phyloP scores from a whole-genome alignment of 2,329 filamentous ascomycete species.

The Davidsoniella eucalypti region DNA sequence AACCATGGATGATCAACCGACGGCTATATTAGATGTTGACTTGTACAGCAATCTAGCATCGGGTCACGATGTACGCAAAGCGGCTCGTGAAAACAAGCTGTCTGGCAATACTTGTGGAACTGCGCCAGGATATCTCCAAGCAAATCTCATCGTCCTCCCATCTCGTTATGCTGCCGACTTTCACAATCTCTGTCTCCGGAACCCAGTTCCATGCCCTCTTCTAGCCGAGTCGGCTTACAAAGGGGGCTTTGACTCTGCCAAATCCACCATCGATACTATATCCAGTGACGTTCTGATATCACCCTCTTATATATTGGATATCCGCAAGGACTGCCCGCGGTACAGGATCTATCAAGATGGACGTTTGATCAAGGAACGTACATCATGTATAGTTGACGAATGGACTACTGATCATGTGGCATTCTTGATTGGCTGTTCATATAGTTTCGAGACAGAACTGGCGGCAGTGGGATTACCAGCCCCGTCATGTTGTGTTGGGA shows the following conservation, averaged over 20 bases:
- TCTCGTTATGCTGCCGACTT: constrained; percentile 40
- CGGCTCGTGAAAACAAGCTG: constrained; percentile 24
- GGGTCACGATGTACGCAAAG: constrained; percentile 22
- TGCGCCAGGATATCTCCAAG: constrained; percentile 39
- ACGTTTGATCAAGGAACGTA: constrained; percentile 22
- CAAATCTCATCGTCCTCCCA: constrained; percentile 45
- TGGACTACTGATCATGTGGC: constrained; percentile 44
- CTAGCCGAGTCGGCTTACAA: constrained; percentile 28
- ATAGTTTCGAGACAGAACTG: constrained; percentile 45
- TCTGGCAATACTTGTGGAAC: constrained; percentile 34
- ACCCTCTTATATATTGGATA: constrained; percentile 28
- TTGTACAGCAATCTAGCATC: neutral
- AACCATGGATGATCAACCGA: too few species aligned
- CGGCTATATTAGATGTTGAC: too few species aligned
- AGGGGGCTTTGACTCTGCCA: constrained; percentile 27
- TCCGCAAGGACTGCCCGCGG: constrained; percentile 39
- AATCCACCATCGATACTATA: constrained; percentile 18
- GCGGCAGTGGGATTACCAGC: constrained; percentile 31
- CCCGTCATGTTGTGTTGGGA: constrained; percentile 30
- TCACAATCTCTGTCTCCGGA: constrained; percentile 39
- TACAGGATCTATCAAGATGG: constrained; percentile 42
- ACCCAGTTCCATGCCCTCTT: constrained; percentile 46
- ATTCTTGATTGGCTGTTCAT: constrained; percentile 48
- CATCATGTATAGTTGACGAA: constrained; percentile 27
- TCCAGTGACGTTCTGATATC: constrained; percentile 16